These are phyloP conservation scores for Penicillium samsonianum DNA, from an alignment of 495 filamentous ascomycete species.

Conservation along the genomic window DNA sequence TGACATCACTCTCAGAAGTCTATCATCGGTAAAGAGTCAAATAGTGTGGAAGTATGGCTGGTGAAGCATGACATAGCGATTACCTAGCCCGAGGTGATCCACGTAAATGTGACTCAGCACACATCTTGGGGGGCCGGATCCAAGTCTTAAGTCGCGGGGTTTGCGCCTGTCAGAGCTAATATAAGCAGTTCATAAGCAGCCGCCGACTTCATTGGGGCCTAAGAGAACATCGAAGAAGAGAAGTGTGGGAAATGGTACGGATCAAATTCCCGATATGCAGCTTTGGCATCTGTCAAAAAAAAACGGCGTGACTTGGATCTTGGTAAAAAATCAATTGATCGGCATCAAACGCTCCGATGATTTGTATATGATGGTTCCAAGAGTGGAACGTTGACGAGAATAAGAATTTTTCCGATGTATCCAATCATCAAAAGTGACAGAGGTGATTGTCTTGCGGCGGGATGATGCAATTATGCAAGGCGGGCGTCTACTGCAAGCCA, in stretches of 20 bases:
- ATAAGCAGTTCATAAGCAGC: not conserved
- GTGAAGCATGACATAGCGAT: not conserved
- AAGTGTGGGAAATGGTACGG: not conserved
- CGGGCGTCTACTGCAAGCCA: conserved; percentile 24
- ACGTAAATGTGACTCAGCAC: conserved; percentile 16
- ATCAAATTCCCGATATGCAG: conserved; percentile 15
- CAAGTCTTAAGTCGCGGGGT: conserved; percentile 1
- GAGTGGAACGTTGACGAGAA: not conserved
- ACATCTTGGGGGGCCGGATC: not conserved
- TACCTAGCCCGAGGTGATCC: not conserved
- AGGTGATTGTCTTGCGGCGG: conserved; percentile 13
- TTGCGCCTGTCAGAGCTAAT: not conserved
- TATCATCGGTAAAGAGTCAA: not conserved
- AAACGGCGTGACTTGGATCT: conserved; percentile 11
- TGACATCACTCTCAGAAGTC: not conserved
- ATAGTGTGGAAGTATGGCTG: not conserved
- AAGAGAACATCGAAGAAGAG: not conserved
- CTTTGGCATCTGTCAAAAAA: conserved; percentile 17
- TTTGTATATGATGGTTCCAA: not conserved
- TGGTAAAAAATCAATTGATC: not conserved
- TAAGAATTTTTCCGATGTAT: conserved; percentile 8
- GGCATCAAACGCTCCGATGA: not conserved
- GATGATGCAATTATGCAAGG: conserved; percentile 29
- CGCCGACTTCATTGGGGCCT: not conserved
- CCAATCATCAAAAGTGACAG: conserved; percentile 9